Evolutionary conservation across 1,284 basidiomycete genomes (phyloP).

Genomic region (Cutaneotrichosporon sp.): DNA sequence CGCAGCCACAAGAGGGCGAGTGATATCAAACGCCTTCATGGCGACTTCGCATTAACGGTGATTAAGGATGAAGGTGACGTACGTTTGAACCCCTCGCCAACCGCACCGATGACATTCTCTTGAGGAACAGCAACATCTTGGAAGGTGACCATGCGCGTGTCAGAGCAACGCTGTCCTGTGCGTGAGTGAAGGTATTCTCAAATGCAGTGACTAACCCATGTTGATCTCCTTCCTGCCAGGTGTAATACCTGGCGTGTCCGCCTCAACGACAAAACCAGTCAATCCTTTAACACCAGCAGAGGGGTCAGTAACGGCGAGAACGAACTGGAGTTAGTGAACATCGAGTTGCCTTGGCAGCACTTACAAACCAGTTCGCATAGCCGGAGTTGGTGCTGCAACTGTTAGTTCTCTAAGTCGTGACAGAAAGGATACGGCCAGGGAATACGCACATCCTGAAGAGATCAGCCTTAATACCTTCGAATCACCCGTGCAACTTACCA

Average conservation of each 20-base stretch:
- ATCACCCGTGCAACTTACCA: slow-evolving; percentile 37
- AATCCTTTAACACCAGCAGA: slow-evolving; percentile 51
- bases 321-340: slow-evolving; percentile 42
- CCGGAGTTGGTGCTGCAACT: slow-evolving; percentile 54
- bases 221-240: slow-evolving; percentile 57
- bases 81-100: slow-evolving; percentile 56
- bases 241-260: slow-evolving; percentile 51
- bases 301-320: slow-evolving; percentile 55
- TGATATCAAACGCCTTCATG: slow-evolving; percentile 57
- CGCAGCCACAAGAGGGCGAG: slow-evolving; percentile 52
- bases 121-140: slow-evolving; percentile 53
- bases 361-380: slow-evolving; percentile 51
- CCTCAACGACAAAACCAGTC: slow-evolving; percentile 57
- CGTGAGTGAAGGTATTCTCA: no score
- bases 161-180: slow-evolving; percentile 53
- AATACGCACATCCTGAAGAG: slow-evolving; percentile 34
- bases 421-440: no score
- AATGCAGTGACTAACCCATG: no score
- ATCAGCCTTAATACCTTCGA: slow-evolving; percentile 11
- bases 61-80: not conserved
- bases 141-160: slow-evolving; percentile 56
- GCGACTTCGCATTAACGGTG: slow-evolving; percentile 22
- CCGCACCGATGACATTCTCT: slow-evolving; percentile 53
- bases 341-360: slow-evolving; percentile 3
- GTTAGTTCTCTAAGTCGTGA: slow-evolving; percentile 8